Conservation (phyloP, 805 yeast species). For the Vanderwaltozyma tropicalis region DNA sequence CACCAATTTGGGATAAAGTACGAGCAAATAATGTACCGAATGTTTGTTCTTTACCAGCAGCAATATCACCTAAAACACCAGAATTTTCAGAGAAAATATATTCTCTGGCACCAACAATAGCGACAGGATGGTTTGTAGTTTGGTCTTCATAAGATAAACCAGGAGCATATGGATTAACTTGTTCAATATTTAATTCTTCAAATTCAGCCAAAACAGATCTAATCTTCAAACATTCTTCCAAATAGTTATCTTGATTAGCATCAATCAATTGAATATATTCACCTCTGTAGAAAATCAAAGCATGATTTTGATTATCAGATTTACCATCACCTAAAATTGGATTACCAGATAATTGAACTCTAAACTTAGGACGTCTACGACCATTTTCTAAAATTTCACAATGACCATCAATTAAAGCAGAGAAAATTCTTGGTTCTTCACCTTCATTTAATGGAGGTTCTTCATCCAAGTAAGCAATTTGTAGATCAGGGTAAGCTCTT, state of each 20-base stretch:
- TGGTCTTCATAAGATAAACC: constrained; percentile 49
- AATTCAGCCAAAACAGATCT: constrained; percentile 76
- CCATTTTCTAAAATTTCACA: constrained; percentile 65
- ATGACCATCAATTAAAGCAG: constrained; percentile 73
- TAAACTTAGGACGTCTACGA: constrained; percentile 64
- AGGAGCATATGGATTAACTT: constrained; percentile 75
- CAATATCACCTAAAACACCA: constrained; percentile 80
- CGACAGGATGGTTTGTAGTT: constrained; percentile 52
- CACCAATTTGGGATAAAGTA: constrained; percentile 76
- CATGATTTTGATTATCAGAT: constrained; percentile 78
- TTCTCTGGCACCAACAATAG: constrained; percentile 81
- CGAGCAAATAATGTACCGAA: constrained; percentile 79
- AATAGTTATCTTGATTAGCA: constrained; percentile 79
- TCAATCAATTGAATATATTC: constrained; percentile 77
- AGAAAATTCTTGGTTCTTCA: constrained; percentile 61
- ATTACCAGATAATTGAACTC: constrained; percentile 71
- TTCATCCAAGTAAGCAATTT: constrained; percentile 90
- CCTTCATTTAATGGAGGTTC: constrained; percentile 68
- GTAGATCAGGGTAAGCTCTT: constrained; percentile 76
- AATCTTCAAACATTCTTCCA: constrained; percentile 77
- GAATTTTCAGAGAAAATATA: constrained; percentile 79
- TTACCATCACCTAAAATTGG: constrained; percentile 85
- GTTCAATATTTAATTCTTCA: constrained; percentile 67
- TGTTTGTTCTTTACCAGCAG: constrained; percentile 86
- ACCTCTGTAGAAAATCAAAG: constrained; percentile 72